Evolutionary conservation across 116 monocot species (phyloP).

Genomic region (Iris pallida): DNA sequence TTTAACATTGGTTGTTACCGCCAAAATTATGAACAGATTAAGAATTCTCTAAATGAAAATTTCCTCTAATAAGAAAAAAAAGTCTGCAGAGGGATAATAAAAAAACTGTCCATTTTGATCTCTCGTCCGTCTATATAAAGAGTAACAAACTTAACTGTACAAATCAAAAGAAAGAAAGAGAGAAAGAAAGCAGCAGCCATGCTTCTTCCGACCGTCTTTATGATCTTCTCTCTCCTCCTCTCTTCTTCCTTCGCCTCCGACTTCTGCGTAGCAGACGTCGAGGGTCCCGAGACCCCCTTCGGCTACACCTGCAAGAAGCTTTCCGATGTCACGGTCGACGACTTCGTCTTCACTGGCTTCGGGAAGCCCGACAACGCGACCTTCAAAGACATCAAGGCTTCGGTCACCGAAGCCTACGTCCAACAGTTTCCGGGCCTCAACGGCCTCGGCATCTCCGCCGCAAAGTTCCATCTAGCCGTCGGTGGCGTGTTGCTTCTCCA

Average conservation of each 20-base stretch:
- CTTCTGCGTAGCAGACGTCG: conserved; percentile 43
- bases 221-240: conserved; percentile 18
- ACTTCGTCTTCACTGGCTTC: conserved; percentile 36
- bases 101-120: no score
- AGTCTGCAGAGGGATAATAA: no score
- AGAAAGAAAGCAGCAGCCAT: neutral
- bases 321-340: conserved; percentile 16
- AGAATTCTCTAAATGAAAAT: no score
- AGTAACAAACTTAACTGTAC: no score
- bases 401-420: conserved; percentile 28
- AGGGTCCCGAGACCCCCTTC: conserved; percentile 10
- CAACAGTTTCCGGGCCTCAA: conserved; percentile 37
- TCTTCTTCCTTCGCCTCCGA: conserved; percentile 14
- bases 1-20: no score
- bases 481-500: conserved; percentile 37
- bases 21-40: no score
- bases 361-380: conserved; percentile 7
- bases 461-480: conserved; percentile 18
- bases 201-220: conserved; percentile 4
- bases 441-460: conserved; percentile 41
- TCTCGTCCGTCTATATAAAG: no score
- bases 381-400: conserved; percentile 11
- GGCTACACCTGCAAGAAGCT: conserved; percentile 33
- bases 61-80: no score
- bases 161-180: neutral